These are phyloP conservation scores for Dipodascopsis uninucleata DNA, from an alignment of 805 yeast species.

Conservation along the genomic window DNA sequence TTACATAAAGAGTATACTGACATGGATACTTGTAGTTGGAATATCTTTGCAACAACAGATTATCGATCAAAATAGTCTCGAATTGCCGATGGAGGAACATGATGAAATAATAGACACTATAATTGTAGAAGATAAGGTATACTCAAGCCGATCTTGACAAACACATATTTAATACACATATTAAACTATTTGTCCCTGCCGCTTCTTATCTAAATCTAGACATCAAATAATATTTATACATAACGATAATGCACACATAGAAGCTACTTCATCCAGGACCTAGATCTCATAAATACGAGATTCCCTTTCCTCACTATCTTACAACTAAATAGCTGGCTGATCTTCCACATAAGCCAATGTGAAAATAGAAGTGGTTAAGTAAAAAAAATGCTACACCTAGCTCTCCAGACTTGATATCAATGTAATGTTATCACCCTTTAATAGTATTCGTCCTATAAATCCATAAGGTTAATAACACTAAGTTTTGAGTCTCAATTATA, in stretches of 20 bases:
- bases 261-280: no score
- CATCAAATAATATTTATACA: no score
- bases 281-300: no score
- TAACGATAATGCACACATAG: no score
- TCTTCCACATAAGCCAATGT: no score
- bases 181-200: no score
- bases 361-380: no score
- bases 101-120: constrained; percentile 60
- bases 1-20: constrained; percentile 40
- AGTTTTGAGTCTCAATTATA: not conserved
- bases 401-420: constrained; percentile 48
- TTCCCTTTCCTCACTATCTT: no score
- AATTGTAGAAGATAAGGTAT: constrained; percentile 41
- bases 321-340: no score
- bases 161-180: not conserved
- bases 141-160: constrained; percentile 1
- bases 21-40: constrained; percentile 43
- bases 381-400: constrained; percentile 6
- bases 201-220: no score
- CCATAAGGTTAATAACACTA: not conserved
- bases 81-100: constrained; percentile 56
- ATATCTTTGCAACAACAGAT: constrained; percentile 65
- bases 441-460: constrained; percentile 53
- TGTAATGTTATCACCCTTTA: constrained; percentile 93
- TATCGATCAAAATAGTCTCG: constrained; percentile 34